These are phyloP conservation scores for Lyophyllum shimeji DNA, from an alignment of 768 basidiomycete genomes.

Conservation along the genomic window DNA sequence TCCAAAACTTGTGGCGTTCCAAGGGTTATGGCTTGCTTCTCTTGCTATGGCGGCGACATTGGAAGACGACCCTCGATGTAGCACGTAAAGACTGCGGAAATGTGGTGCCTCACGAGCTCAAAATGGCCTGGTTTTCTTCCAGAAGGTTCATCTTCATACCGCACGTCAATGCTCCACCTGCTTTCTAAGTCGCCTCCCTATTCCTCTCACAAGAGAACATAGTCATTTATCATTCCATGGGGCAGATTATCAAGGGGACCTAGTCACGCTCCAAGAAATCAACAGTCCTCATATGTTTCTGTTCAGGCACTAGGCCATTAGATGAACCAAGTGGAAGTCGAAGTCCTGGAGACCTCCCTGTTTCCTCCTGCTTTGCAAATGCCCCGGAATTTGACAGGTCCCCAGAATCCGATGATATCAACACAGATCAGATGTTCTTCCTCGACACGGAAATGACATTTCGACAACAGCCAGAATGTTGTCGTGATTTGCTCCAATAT, in stretches of 20 bases:
- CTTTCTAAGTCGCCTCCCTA: not conserved
- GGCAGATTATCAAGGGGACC: no score
- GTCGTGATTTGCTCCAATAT: not conserved
- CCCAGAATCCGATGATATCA: not conserved
- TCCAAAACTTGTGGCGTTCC: no score
- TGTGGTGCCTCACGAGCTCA: not conserved
- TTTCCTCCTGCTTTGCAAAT: no score
- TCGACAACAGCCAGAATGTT: not conserved
- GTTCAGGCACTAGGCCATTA: not conserved
- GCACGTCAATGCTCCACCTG: not conserved
- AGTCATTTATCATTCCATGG: not conserved
- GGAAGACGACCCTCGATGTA: no score
- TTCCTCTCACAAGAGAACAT: not conserved
- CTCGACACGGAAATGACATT: no score
- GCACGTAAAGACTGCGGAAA: no score
- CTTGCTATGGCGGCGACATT: no score
- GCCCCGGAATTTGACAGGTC: no score
- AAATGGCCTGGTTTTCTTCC: not conserved
- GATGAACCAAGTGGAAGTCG: not conserved
- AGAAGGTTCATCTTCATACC: not conserved
- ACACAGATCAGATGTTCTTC: not conserved
- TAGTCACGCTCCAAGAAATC: not conserved
- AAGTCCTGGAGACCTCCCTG: not conserved
- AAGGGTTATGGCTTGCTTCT: no score
- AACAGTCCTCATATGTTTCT: not conserved